phyloP scores from a whole-genome alignment of 441 rosid species.

The Adansonia grandidieri region DNA sequence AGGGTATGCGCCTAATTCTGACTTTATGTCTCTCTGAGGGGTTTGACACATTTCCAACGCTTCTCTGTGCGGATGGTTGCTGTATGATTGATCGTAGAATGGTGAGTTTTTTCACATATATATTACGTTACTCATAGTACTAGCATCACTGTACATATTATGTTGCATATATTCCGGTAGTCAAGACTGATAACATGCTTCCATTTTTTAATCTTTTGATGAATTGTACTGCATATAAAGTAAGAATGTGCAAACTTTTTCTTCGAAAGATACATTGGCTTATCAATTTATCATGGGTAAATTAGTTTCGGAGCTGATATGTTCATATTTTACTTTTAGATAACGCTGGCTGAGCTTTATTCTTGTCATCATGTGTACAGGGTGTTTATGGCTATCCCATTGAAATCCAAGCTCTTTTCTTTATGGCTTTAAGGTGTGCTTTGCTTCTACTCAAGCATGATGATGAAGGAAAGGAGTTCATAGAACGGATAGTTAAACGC shows the following conservation, averaged over 20 bases:
- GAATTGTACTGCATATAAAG: background rate
- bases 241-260: background rate
- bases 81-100: constrained; percentile 96
- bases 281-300: background rate
- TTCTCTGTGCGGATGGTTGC: constrained; percentile 95
- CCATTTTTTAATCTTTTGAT: background rate
- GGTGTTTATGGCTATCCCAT: constrained; percentile 96
- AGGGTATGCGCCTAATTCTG: constrained; percentile 89
- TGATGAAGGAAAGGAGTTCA: constrained; percentile 77
- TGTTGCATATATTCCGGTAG: too few relatives aligned
- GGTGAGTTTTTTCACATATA: constrained; percentile 49
- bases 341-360: constrained; percentile 13
- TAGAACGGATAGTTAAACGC: constrained; percentile 76
- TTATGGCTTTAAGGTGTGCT: constrained; percentile 90
- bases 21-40: constrained; percentile 88
- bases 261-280: background rate
- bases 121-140: background rate
- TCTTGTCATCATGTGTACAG: constrained; percentile 39
- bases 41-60: constrained; percentile 90
- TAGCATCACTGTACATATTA: background rate
- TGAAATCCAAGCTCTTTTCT: constrained; percentile 89
- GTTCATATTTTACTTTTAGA: constrained; percentile 9
- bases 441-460: constrained; percentile 76
- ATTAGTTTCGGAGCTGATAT: background rate
- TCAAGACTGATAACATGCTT: background rate